Evolutionary conservation across 768 basidiomycete genomes (phyloP).

Genomic region (Lentinula sp.): DNA sequence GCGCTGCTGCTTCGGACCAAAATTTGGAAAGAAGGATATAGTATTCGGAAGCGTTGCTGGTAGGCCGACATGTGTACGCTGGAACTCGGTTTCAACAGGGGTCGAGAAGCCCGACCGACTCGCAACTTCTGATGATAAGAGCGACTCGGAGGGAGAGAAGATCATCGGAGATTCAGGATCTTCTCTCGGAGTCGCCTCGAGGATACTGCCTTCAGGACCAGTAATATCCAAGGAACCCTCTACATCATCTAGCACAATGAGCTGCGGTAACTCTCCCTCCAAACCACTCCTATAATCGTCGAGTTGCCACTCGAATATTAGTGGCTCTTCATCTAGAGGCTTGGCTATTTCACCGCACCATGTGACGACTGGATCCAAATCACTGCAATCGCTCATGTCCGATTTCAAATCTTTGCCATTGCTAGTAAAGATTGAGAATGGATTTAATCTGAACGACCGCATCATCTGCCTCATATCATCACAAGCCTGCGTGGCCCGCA

Average conservation of each 20-base stretch:
- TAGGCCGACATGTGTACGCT: background rate
- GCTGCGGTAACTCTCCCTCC: background rate
- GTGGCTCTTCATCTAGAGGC: conserved; percentile 55
- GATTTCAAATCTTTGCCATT: conserved; percentile 26
- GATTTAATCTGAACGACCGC: conserved; percentile 72
- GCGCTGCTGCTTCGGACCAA: background rate
- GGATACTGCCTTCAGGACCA: background rate
- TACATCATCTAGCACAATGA: background rate
- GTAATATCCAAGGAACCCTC: background rate
- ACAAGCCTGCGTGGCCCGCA: conserved; percentile 70
- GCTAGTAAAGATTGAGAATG: conserved; percentile 62
- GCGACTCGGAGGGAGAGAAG: background rate
- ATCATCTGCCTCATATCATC: conserved; percentile 71
- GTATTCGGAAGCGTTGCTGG: background rate
- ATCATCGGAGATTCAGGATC: background rate
- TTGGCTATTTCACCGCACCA: conserved; percentile 49
- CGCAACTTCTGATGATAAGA: background rate
- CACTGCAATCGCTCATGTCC: background rate
- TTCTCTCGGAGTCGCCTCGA: background rate
- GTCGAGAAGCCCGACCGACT: background rate
- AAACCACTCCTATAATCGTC: conserved; percentile 16
- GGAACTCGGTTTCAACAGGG: background rate
- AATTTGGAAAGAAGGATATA: background rate
- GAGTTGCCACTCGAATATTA: conserved; percentile 64
- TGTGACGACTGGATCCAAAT: conserved; percentile 18